Evolutionary conservation across 768 basidiomycete genomes (phyloP).

Genomic region (Asterophora lycoperdoides): DNA sequence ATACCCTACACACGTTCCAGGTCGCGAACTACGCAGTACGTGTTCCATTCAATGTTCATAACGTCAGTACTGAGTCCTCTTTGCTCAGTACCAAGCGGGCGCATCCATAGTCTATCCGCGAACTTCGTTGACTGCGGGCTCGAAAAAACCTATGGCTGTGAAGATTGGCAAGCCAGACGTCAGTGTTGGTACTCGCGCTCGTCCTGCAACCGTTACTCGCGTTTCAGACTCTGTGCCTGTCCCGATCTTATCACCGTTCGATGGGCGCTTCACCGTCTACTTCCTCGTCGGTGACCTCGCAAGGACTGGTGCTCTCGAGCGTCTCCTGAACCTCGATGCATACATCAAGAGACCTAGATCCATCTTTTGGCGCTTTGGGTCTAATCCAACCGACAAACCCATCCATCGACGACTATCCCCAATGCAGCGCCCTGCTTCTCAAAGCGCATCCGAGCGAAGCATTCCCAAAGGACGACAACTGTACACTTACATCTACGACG

Average conservation of each 20-base stretch:
- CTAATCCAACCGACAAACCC: not conserved
- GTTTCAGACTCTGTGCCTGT: constrained; percentile 14
- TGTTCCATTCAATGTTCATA: not conserved
- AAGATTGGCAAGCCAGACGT: constrained; percentile 13
- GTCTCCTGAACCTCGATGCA: constrained; percentile 9
- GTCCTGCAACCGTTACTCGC: constrained; percentile 13
- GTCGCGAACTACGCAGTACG: constrained; percentile 13
- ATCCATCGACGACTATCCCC: not conserved
- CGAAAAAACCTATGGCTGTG: constrained; percentile 6
- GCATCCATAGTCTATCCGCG: constrained; percentile 14
- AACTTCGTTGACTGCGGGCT: constrained; percentile 6
- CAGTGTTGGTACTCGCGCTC: constrained; percentile 9
- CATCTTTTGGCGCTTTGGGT: constrained; percentile 12
- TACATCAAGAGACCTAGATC: constrained; percentile 7
- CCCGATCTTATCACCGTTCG: constrained; percentile 8
- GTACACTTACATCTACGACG: constrained; percentile 13
- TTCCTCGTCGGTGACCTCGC: constrained; percentile 15
- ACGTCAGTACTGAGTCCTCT: not conserved
- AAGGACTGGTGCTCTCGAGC: constrained; percentile 1
- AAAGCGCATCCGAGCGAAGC: not conserved
- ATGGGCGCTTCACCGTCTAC: constrained; percentile 14
- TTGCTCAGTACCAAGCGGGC: constrained; percentile 14
- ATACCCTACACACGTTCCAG: constrained; percentile 11
- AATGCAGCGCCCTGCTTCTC: not conserved
- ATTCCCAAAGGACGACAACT: constrained; percentile 9